Conservation (phyloP, 768 basidiomycete genomes). For the Kwoniella pini region DNA sequence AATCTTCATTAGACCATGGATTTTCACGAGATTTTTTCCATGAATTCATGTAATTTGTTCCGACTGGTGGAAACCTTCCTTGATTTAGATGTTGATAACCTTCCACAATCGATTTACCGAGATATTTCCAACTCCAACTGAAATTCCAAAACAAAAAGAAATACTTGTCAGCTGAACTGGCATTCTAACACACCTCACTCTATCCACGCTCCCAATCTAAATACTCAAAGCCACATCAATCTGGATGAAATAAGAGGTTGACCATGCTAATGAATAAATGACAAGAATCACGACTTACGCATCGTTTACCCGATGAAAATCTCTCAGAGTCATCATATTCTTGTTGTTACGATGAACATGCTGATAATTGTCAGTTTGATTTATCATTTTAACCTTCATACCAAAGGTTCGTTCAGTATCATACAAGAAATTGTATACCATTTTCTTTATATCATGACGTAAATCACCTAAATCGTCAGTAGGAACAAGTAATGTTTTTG, state of each 20-base stretch:
- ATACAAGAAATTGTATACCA: background rate
- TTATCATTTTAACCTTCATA: conserved; percentile 6
- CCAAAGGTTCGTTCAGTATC: background rate
- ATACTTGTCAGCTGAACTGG: too few relatives aligned
- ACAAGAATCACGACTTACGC: conserved; percentile 1
- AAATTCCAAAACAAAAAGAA: too few relatives aligned
- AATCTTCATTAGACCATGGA: conserved; percentile 1
- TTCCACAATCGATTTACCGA: conserved; percentile 25
- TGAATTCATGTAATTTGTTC: background rate
- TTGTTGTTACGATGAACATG: background rate
- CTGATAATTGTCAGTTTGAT: background rate
- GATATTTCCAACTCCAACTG: conserved; percentile 19
- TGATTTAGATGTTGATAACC: conserved; percentile 28
- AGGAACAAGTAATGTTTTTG: conserved; percentile 10
- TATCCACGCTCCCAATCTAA: too few relatives aligned
- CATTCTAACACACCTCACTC: too few relatives aligned
- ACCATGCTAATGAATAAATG: too few relatives aligned
- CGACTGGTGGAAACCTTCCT: conserved; percentile 25
- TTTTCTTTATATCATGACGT: background rate
- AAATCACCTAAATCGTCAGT: conserved; percentile 20
- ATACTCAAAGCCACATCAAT: too few relatives aligned
- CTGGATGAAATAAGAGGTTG: too few relatives aligned
- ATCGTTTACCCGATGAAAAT: background rate
- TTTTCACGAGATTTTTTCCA: background rate
- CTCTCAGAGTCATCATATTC: background rate